Percentiles rank a stretch among this genome's conserved stretches.
phyloP scores from a whole-genome alignment of 371 early-diverging fungal species.

The Mucor mucedo region DNA sequence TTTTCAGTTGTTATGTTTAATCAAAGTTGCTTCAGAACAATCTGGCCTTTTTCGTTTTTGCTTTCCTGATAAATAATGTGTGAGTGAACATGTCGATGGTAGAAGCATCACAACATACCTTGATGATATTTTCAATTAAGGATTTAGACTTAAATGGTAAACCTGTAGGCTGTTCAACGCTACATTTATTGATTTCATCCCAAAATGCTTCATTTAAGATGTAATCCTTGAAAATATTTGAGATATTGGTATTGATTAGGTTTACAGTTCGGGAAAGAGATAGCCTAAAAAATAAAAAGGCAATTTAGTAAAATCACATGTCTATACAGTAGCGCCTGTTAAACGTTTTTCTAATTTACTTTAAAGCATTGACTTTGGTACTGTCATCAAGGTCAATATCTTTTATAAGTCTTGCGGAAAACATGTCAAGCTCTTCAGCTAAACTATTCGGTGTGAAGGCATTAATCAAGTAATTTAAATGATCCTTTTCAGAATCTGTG shows the following conservation, averaged over 20 bases:
- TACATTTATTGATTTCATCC: background rate
- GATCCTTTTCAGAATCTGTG: no score
- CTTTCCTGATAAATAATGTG: background rate
- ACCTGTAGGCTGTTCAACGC: background rate
- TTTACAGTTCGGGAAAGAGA: background rate
- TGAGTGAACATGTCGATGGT: background rate
- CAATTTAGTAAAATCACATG: background rate
- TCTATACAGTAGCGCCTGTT: background rate
- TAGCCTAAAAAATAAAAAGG: background rate
- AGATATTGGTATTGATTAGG: background rate
- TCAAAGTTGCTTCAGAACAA: background rate
- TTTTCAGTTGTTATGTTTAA: conserved; percentile 1
- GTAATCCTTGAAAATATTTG: background rate
- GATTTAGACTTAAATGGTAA: background rate
- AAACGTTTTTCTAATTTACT: background rate
- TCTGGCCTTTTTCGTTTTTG: background rate
- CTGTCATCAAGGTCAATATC: background rate
- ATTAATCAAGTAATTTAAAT: no score
- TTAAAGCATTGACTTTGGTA: background rate
- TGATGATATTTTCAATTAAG: background rate
- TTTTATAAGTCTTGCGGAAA: background rate
- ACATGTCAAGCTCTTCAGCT: background rate
- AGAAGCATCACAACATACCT: background rate
- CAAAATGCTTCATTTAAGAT: background rate
- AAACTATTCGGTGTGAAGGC: no score